These are phyloP conservation scores for Entomortierella beljakovae DNA, from an alignment of 192 early-diverging fungal species.

Conservation along the genomic window DNA sequence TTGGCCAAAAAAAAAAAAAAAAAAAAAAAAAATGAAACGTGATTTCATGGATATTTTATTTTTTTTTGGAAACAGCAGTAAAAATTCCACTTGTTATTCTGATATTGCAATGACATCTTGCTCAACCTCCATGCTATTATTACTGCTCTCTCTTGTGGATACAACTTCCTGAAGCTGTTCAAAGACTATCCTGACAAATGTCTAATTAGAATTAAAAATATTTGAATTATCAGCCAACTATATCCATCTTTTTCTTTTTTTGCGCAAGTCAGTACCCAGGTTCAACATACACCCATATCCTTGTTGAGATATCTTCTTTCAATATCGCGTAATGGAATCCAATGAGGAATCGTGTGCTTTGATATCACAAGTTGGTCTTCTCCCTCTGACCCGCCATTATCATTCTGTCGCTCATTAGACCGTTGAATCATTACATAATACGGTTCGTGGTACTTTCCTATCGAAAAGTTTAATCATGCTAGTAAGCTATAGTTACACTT, in stretches of 20 bases:
- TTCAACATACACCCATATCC: conserved; percentile 52
- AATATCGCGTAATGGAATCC: conserved; percentile 55
- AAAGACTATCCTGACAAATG: conserved; percentile 22
- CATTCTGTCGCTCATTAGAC: conserved; percentile 2
- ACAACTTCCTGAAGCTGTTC: conserved; percentile 44
- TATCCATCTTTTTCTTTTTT: not conserved
- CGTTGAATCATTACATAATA: conserved; percentile 60
- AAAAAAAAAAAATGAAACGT: not conserved
- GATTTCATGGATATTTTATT: not conserved
- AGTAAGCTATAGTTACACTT: not conserved
- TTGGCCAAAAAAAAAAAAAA: not conserved
- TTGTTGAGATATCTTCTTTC: conserved; percentile 54
- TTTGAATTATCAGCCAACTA: not conserved
- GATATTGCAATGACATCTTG: not conserved
- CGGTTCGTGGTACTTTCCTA: conserved; percentile 57
- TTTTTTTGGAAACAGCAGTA: no score
- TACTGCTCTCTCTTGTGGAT: conserved; percentile 9
- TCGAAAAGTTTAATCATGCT: no score
- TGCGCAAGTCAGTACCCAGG: not conserved
- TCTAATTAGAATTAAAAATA: conserved; percentile 2
- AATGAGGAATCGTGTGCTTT: conserved; percentile 64
- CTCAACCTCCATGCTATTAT: not conserved
- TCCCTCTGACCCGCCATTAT: not conserved
- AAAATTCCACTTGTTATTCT: not conserved
- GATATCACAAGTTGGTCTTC: conserved; percentile 15